These are phyloP conservation scores for Trametes pubescens DNA, from an alignment of 1,284 basidiomycete species.

Conservation along the genomic window DNA sequence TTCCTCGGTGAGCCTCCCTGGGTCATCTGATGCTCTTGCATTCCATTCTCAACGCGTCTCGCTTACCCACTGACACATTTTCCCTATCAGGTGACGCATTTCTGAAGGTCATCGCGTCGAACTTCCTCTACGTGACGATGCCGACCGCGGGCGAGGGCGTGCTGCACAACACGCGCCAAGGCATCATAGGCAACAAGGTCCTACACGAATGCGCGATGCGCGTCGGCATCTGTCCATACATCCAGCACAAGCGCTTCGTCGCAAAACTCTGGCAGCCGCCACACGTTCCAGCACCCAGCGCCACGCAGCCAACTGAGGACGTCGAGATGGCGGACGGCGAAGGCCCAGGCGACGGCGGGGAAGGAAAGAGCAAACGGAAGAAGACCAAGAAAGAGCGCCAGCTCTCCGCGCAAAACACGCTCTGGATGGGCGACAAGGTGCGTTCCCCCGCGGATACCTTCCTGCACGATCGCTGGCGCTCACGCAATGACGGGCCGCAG, in stretches of 20 bases:
- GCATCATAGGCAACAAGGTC: slow-evolving; percentile 77
- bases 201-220: slow-evolving; percentile 63
- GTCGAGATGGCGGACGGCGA: slow-evolving; percentile 21
- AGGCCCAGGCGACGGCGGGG: not conserved
- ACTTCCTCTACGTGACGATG: slow-evolving; percentile 75
- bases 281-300: not conserved
- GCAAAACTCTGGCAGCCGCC: slow-evolving; percentile 66
- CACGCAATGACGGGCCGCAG: slow-evolving; percentile 46
- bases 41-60: slow-evolving; percentile 5
- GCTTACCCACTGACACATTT: slow-evolving; percentile 9
- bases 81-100: slow-evolving; percentile 73
- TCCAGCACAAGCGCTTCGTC: slow-evolving; percentile 76
- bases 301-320: slow-evolving; percentile 16
- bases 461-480: not conserved
- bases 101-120: slow-evolving; percentile 78
- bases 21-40: too few relatives aligned
- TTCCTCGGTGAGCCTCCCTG: slow-evolving; percentile 67
- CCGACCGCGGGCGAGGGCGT: slow-evolving; percentile 68
- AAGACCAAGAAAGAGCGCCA: slow-evolving; percentile 52
- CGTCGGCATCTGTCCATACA: slow-evolving; percentile 69
- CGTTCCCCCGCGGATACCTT: not conserved
- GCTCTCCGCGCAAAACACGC: slow-evolving; percentile 55
- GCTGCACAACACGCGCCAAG: slow-evolving; percentile 68
- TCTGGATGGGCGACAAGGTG: slow-evolving; percentile 83
- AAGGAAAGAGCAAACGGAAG: slow-evolving; percentile 34